Evolutionary conservation across 176 grass and related monocot genomes (phyloP).

Genomic region (Oryza meridionalis): DNA sequence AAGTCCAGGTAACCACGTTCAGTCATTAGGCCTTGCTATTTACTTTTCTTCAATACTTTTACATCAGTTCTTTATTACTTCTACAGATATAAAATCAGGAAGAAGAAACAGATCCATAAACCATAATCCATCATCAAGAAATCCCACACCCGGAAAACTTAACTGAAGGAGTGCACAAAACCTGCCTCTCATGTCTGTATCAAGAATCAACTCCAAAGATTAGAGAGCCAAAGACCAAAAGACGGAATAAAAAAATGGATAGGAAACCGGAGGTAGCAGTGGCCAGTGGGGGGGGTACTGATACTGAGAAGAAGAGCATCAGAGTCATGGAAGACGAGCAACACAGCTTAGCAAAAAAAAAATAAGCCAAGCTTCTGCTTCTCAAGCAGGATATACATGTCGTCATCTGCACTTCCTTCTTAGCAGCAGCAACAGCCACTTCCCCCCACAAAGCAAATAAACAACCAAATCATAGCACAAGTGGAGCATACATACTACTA

Average conservation of each 20-base stretch:
- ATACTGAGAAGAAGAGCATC: slow-evolving; percentile 43
- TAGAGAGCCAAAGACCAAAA: neutral
- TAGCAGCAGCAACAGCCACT: neutral
- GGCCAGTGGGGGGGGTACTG: too few relatives aligned
- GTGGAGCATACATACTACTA: neutral
- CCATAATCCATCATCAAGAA: too few relatives aligned
- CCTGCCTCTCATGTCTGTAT: neutral
- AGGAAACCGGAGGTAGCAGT: neutral
- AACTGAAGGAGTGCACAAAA: neutral
- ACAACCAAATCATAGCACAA: neutral
- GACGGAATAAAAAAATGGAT: too few relatives aligned
- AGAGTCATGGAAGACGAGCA: slow-evolving; percentile 73
- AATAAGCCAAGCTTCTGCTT: slow-evolving; percentile 46
- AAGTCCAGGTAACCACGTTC: too few relatives aligned
- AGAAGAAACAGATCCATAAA: too few relatives aligned
- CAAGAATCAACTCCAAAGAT: neutral
- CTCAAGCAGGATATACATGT: slow-evolving; percentile 34
- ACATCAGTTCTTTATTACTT: too few relatives aligned
- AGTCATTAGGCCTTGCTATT: too few relatives aligned
- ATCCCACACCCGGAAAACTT: neutral
- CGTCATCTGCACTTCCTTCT: slow-evolving; percentile 38
- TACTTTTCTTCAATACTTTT: too few relatives aligned
- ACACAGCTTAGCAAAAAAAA: slow-evolving; percentile 34
- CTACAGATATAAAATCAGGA: too few relatives aligned
- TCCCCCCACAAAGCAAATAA: neutral